These are phyloP conservation scores for Geosmithia morbida DNA, from an alignment of 2,329 filamentous ascomycete genomes.

Conservation along the genomic window DNA sequence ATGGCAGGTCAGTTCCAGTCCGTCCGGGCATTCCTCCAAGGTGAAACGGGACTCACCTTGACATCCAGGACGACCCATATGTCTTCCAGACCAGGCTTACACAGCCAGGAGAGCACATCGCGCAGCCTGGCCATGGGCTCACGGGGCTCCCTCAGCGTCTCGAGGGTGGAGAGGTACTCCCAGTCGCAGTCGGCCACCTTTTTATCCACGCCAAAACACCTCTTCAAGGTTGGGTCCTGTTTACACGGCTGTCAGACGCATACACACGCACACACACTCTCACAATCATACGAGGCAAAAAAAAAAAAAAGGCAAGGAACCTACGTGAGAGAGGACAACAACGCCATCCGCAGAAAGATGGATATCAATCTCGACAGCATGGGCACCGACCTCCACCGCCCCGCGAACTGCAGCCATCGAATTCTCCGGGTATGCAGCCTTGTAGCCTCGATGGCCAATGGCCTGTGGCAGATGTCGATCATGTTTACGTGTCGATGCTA, in stretches of 20 bases:
- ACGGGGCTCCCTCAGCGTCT: slow-evolving; percentile 52
- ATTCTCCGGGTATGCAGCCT: slow-evolving; percentile 70
- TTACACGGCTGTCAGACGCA: background rate
- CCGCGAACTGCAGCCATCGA: slow-evolving; percentile 64
- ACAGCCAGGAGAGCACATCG: slow-evolving; percentile 62
- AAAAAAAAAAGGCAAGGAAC: background rate
- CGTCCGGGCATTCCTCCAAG: background rate
- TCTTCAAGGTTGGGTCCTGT: slow-evolving; percentile 60
- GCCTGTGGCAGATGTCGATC: slow-evolving; percentile 42
- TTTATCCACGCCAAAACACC: slow-evolving; percentile 66
- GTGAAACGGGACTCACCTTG: slow-evolving; percentile 39
- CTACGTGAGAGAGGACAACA: slow-evolving; percentile 71
- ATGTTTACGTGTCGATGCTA: slow-evolving; percentile 11
- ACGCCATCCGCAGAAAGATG: slow-evolving; percentile 72
- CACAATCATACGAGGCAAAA: background rate
- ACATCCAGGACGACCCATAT: slow-evolving; percentile 82
- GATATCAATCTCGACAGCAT: slow-evolving; percentile 80
- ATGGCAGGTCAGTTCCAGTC: background rate
- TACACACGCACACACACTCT: background rate
- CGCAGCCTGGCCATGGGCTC: slow-evolving; percentile 58
- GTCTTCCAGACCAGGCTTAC: slow-evolving; percentile 45
- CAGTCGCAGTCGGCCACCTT: slow-evolving; percentile 66
- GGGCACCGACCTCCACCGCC: slow-evolving; percentile 58
- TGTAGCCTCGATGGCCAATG: slow-evolving; percentile 70
- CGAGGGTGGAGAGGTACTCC: slow-evolving; percentile 53